Evolutionary conservation across 306 rosid species (phyloP).

Genomic region (Macrotyloma uniflorum): DNA sequence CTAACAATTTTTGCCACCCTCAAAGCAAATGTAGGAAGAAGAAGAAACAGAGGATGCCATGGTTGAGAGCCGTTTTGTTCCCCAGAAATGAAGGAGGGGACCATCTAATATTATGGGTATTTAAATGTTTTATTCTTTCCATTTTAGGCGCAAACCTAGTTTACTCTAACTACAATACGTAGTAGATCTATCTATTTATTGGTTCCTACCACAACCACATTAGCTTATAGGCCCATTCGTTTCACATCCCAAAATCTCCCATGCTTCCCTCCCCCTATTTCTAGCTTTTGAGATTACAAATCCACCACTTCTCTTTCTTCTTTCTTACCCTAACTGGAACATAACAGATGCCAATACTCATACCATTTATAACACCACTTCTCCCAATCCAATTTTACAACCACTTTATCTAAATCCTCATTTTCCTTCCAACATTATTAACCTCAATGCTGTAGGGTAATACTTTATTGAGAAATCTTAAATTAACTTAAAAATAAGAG

Average conservation of each 20-base stretch:
- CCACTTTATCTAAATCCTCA: no score
- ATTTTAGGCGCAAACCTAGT: constrained; percentile 37
- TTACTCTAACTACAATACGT: constrained; percentile 32
- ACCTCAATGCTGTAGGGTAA: no score
- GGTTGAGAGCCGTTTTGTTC: constrained; percentile 37
- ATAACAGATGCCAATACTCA: constrained; percentile 3
- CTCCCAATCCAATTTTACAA: no score
- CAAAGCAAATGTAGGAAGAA: constrained; percentile 46
- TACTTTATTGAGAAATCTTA: no score
- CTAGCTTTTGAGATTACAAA: constrained; percentile 40
- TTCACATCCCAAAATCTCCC: constrained; percentile 26
- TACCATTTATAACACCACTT: constrained; percentile 21
- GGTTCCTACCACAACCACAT: constrained; percentile 36
- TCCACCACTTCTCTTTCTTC: background rate
- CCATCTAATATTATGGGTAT: constrained; percentile 6
- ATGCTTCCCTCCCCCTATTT: constrained; percentile 35
- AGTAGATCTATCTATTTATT: constrained; percentile 40
- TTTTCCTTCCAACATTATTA: no score
- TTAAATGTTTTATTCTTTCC: constrained; percentile 42
- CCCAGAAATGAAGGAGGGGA: constrained; percentile 31
- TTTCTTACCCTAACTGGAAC: constrained; percentile 39
- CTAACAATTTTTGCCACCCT: constrained; percentile 18
- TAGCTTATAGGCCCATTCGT: constrained; percentile 5
- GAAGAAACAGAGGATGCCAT: constrained; percentile 33
- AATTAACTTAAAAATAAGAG: no score